A percentile compares a stretch with the other conserved stretches of the same genome.
Conservation (phyloP, 1,139 yeast species). For the Debaryomycetaceae sp. region DNA sequence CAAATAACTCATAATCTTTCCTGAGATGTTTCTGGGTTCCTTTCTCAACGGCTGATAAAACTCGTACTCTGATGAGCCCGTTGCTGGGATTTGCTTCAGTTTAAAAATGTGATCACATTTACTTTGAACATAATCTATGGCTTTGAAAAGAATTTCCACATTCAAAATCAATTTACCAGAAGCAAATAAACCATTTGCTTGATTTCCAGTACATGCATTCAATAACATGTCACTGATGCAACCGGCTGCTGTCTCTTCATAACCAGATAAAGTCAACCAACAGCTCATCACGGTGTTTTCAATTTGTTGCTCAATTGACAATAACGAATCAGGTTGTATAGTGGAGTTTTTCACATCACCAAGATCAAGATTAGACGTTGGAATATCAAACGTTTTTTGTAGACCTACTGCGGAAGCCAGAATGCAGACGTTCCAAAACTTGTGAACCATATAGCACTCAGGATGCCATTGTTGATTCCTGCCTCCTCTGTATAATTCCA, state of each 20-base stretch:
- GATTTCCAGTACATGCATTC: slow-evolving; percentile 75
- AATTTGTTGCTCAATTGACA: slow-evolving; percentile 59
- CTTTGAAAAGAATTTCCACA: slow-evolving; percentile 72
- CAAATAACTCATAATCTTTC: slow-evolving; percentile 72
- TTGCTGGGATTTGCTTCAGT: slow-evolving; percentile 2
- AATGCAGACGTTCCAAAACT: slow-evolving; percentile 92
- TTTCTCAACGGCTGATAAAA: slow-evolving; percentile 44
- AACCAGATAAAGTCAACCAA: slow-evolving; percentile 86
- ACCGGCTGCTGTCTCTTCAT: slow-evolving; percentile 90
- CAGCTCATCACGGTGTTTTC: slow-evolving; percentile 71
- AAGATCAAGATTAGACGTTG: slow-evolving; percentile 1
- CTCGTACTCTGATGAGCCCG: slow-evolving; percentile 9
- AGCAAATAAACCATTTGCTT: slow-evolving; percentile 63
- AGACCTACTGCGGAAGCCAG: slow-evolving; percentile 62
- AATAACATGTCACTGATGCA: slow-evolving; percentile 92
- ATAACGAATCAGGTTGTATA: slow-evolving; percentile 46
- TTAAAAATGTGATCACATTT: slow-evolving; percentile 17
- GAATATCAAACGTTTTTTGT: slow-evolving; percentile 22
- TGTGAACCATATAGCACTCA: slow-evolving; percentile 96
- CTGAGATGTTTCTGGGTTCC: slow-evolving; percentile 86
- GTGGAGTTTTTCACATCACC: slow-evolving; percentile 11
- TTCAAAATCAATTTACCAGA: slow-evolving; percentile 73
- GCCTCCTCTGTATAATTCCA: slow-evolving; percentile 91
- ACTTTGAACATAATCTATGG: slow-evolving; percentile 57
- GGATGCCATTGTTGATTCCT: slow-evolving; percentile 98